These are phyloP conservation scores for Hyaloperonospora brassicae DNA, from an alignment of 352 stramenopile genomes.

Conservation along the genomic window DNA sequence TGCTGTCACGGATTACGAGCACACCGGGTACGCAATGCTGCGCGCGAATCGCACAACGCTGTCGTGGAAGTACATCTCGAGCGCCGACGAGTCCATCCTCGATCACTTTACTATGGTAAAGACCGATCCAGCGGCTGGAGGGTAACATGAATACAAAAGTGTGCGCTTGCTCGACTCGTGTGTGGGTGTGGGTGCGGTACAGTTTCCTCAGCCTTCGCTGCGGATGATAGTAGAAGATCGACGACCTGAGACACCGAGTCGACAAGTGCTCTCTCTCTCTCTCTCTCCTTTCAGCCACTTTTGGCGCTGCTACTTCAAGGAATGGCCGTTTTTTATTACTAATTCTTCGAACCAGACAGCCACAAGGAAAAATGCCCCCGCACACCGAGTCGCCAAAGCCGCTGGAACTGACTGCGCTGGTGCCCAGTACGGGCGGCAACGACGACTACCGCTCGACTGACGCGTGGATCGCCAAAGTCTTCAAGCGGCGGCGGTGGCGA, in stretches of 20 bases:
- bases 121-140: background rate
- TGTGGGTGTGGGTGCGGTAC: no score
- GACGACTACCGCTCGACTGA: background rate
- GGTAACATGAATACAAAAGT: no score
- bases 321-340: conserved; percentile 1
- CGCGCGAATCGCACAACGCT: conserved; percentile 25
- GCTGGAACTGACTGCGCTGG: conserved; percentile 6
- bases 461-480: conserved; percentile 18
- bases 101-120: conserved; percentile 38
- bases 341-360: conserved; percentile 6
- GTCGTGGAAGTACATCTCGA: conserved; percentile 30
- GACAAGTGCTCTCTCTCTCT: no score
- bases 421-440: background rate
- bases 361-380: conserved; percentile 7
- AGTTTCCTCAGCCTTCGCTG: no score
- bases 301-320: no score
- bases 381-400: conserved; percentile 11
- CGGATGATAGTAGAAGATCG: no score
- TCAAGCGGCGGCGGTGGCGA: conserved; percentile 2
- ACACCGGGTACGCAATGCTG: conserved; percentile 44
- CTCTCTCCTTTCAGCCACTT: no score
- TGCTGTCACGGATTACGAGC: conserved; percentile 27
- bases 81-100: conserved; percentile 18
- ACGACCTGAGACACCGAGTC: no score
- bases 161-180: no score